Conservation (phyloP, 2,329 filamentous ascomycete species). For the Camptophora hylomeconis region DNA sequence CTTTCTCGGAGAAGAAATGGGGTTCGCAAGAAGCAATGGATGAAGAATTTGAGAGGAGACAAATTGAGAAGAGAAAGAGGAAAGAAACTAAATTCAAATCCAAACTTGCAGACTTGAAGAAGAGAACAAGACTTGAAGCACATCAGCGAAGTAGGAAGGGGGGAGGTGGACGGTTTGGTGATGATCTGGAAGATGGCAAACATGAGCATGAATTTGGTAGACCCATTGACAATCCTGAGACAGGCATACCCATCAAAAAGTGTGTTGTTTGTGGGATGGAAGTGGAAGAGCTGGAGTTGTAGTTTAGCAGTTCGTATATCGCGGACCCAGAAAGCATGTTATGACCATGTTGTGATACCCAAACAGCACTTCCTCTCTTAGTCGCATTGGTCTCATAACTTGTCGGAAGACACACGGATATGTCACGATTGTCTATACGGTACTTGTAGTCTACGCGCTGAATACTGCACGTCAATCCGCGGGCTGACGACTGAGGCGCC, state of each 20-base stretch:
- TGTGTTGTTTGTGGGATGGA: slow-evolving; percentile 56
- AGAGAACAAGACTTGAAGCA: slow-evolving; percentile 81
- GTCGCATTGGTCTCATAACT: no score
- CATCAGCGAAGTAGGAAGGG: slow-evolving; percentile 57
- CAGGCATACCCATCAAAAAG: slow-evolving; percentile 53
- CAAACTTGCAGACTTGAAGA: slow-evolving; percentile 81
- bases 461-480: no score
- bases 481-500: no score
- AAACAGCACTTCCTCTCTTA: no score
- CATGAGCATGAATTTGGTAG: slow-evolving; percentile 83
- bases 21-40: slow-evolving; percentile 75
- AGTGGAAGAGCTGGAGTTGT: slow-evolving; percentile 53
- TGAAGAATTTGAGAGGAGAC: slow-evolving; percentile 70
- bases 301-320: slow-evolving; percentile 9
- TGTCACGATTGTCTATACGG: no score
- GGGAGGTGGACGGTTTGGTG: slow-evolving; percentile 53
- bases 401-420: no score
- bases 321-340: no score
- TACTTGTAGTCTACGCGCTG: no score
- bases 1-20: slow-evolving; percentile 73
- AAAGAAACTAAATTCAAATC: slow-evolving; percentile 88
- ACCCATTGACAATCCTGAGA: slow-evolving; percentile 44
- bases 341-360: no score
- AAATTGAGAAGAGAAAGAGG: slow-evolving; percentile 65
- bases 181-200: slow-evolving; percentile 53